These are phyloP conservation scores for Parasarocladium wereldwijsianum DNA, from an alignment of 2,329 filamentous ascomycete species.

Conservation along the genomic window DNA sequence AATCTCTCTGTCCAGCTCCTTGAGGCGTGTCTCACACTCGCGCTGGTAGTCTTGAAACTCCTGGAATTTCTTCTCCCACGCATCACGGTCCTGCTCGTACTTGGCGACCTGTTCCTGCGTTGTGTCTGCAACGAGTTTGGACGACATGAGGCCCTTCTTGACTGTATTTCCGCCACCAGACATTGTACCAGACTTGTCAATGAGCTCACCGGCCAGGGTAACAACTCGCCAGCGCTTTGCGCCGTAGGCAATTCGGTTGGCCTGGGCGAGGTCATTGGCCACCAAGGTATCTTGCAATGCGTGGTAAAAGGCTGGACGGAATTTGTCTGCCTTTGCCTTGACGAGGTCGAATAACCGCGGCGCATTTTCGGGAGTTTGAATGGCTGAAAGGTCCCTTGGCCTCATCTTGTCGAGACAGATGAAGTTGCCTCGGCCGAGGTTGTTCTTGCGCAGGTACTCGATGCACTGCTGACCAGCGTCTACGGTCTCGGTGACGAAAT, in stretches of 20 bases:
- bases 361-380: slow-evolving; percentile 82
- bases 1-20: slow-evolving; percentile 60
- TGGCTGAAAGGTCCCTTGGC: slow-evolving; percentile 58
- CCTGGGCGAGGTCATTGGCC: slow-evolving; percentile 83
- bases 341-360: slow-evolving; percentile 89
- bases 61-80: slow-evolving; percentile 67
- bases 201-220: slow-evolving; percentile 85
- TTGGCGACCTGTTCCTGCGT: slow-evolving; percentile 79
- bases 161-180: slow-evolving; percentile 87
- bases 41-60: slow-evolving; percentile 75
- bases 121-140: slow-evolving; percentile 77
- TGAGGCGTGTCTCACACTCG: slow-evolving; percentile 60
- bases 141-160: slow-evolving; percentile 90
- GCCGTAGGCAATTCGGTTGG: slow-evolving; percentile 92
- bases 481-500: slow-evolving; percentile 92
- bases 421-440: slow-evolving; percentile 90
- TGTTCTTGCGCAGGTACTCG: slow-evolving; percentile 93
- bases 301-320: slow-evolving; percentile 85
- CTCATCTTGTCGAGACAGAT: slow-evolving; percentile 86
- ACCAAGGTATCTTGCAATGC: slow-evolving; percentile 92
- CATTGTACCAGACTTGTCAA: slow-evolving; percentile 98
- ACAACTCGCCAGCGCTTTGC: slow-evolving; percentile 91
- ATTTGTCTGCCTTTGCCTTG: slow-evolving; percentile 73
- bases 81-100: slow-evolving; percentile 75
- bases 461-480: slow-evolving; percentile 97